A percentile compares a stretch with the other conserved stretches of the same genome.
Conservation (phyloP, 371 early-diverging fungal species). For the Rhizopus sp. region DNA sequence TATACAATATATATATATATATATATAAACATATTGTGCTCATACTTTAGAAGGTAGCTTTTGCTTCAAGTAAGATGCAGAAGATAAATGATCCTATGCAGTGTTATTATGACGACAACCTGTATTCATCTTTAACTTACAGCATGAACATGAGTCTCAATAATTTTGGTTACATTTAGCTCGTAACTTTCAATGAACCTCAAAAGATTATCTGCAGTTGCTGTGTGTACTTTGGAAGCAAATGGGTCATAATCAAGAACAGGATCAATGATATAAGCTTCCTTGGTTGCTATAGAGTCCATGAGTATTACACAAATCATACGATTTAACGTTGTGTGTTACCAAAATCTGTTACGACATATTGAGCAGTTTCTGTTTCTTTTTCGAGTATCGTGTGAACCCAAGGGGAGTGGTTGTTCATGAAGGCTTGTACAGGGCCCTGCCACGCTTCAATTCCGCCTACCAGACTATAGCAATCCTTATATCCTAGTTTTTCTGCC, state of each 20-base stretch:
- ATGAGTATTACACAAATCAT: slow-evolving; percentile 1
- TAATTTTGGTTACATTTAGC: slow-evolving; percentile 46
- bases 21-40: background rate
- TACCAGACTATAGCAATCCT: slow-evolving; percentile 33
- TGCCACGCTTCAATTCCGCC: slow-evolving; percentile 42
- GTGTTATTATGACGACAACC: background rate
- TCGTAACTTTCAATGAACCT: slow-evolving; percentile 31
- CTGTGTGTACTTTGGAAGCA: slow-evolving; percentile 27
- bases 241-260: slow-evolving; percentile 50
- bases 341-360: slow-evolving; percentile 48
- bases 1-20: slow-evolving; percentile 6
- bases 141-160: slow-evolving; percentile 54
- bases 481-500: slow-evolving; percentile 34
- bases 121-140: slow-evolving; percentile 20
- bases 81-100: slow-evolving; percentile 47
- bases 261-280: slow-evolving; percentile 47
- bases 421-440: slow-evolving; percentile 36
- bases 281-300: slow-evolving; percentile 31
- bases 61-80: slow-evolving; percentile 37
- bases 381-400: slow-evolving; percentile 43
- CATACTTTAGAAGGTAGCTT: slow-evolving; percentile 31
- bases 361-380: slow-evolving; percentile 50
- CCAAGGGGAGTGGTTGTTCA: slow-evolving; percentile 51
- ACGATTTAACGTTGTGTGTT: slow-evolving; percentile 10
- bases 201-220: slow-evolving; percentile 29